Base-by-base conservation (phyloP, 108 stramenopile species). In the Skeletonema grethae region DNA sequence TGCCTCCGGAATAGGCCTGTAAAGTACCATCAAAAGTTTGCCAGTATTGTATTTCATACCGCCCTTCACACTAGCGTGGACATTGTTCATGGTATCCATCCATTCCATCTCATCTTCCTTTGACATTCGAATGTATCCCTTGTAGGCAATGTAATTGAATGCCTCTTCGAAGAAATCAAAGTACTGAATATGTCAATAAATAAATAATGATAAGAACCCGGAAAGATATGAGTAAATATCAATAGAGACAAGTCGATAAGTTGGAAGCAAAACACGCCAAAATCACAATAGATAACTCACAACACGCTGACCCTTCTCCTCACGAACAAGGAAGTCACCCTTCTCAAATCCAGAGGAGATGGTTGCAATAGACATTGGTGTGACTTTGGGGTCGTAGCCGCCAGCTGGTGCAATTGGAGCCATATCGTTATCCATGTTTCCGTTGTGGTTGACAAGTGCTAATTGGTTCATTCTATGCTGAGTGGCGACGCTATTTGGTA, bases 31-130 rank as follows among this genome's bases (percentile, higher is more conserved):
- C 46, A 94, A 70, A 22, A 94, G 83, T 30, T 87, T 91, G 66
- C 93, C 93, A 59, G 93, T 94, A 71, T 94, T 94, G 85, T 94
- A 94, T 67, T 91, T 91, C 89, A 91, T 94, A 15, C 93, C 93
- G 73, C 78, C 78, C 43, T 79, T 79, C 39, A 79, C 78, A 58
- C 78, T 79, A 8, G 78, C 78, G 30, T 79, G 78, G 1, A 79
- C 78, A 30, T 46, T 55, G 56, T 79, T 79, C 78, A 80, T 80
- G 32, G 89, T 77, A 48, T 94, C 93, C 43, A 94, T 90, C 93
- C 93, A 94, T 63, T 94, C 88, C 61, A 85, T 85, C 59, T 91
- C 90, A 57, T 91, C 87, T 60, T 89, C 90, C 66, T 87, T 84
- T 25, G 77, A 64, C 93, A 94, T 94, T 36, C 93, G 88, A 35